phyloP scores from a whole-genome alignment of 2,329 filamentous ascomycete genomes.

The Hypocreales sp. region DNA sequence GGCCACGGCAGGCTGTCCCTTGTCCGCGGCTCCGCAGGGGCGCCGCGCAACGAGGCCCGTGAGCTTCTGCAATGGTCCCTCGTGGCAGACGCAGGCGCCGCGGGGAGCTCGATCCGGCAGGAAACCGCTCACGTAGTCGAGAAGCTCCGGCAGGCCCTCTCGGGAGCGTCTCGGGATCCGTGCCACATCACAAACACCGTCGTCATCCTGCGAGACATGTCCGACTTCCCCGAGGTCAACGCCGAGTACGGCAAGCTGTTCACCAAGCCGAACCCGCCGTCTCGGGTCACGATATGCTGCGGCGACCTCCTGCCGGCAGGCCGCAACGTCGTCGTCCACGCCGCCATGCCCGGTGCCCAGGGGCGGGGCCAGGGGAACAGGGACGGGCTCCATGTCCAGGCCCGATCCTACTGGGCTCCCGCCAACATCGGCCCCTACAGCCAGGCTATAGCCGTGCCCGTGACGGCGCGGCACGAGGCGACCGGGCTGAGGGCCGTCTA shows the following conservation, averaged over 20 bases:
- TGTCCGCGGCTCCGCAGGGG: conserved; percentile 2
- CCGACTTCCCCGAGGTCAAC: conserved; percentile 65
- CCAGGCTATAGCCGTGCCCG: conserved; percentile 53
- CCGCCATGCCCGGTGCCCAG: conserved; percentile 23
- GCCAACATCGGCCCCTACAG: conserved; percentile 97
- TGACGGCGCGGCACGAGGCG: conserved; percentile 7
- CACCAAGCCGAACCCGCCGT: conserved; percentile 62
- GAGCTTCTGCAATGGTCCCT: conserved; percentile 23
- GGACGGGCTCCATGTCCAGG: conserved; percentile 74
- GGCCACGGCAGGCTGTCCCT: conserved; percentile 3
- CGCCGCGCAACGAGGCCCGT: conserved; percentile 4
- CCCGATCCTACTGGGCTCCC: conserved; percentile 89
- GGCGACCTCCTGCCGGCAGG: conserved; percentile 47
- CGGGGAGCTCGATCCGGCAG: conserved; percentile 20
- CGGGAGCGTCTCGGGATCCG: conserved; percentile 11
- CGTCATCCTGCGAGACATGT: conserved; percentile 65
- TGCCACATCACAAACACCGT: conserved; percentile 35
- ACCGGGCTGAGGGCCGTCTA: conserved; percentile 30
- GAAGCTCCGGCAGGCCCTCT: conserved; percentile 26
- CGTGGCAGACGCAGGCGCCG: conserved; percentile 10
- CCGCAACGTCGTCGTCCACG: conserved; percentile 43
- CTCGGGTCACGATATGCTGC: conserved; percentile 69
- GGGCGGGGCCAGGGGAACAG: conserved; percentile 18
- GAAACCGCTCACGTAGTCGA: conserved; percentile 33
- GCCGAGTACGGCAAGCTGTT: conserved; percentile 63